A percentile compares a stretch with the other conserved stretches of the same genome.
These are phyloP conservation scores for Candida morakotiae DNA, from an alignment of 805 yeast genomes.

Conservation along the genomic window DNA sequence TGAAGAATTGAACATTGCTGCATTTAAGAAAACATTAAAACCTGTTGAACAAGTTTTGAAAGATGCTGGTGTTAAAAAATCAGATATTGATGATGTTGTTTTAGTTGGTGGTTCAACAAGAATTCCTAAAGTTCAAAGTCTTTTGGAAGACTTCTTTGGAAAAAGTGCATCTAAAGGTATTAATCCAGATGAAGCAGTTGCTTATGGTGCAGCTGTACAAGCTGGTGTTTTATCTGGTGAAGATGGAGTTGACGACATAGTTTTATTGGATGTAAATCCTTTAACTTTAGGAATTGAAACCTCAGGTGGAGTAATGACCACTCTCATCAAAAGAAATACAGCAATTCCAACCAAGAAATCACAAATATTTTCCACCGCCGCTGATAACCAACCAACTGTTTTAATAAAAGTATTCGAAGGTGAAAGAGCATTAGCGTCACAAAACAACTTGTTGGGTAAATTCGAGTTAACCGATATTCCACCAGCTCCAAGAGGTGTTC, in stretches of 20 bases:
- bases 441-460: conserved; percentile 97
- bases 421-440: conserved; percentile 98
- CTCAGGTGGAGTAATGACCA: conserved; percentile 99
- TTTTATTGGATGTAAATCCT: conserved; percentile 96
- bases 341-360: conserved; percentile 99
- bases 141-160: conserved; percentile 44
- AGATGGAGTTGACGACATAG: conserved; percentile 94
- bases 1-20: conserved; percentile 44
- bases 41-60: conserved; percentile 45
- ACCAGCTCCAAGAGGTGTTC: conserved; percentile 98
- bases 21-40: conserved; percentile 43
- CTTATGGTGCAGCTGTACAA: conserved; percentile 88
- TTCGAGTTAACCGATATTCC: conserved; percentile 97
- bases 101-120: conserved; percentile 49
- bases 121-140: conserved; percentile 48
- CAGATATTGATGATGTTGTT: conserved; percentile 44
- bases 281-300: conserved; percentile 99
- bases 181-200: conserved; percentile 49
- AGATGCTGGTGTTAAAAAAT: conserved; percentile 43
- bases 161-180: conserved; percentile 47
- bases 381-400: conserved; percentile 97
- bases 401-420: conserved; percentile 99
- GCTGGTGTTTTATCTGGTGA: conserved; percentile 97
- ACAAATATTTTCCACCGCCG: conserved; percentile 98
- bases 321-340: conserved; percentile 98